Base-by-base conservation (phyloP, 345 rosid species). In the Anacardium occidentale region DNA sequence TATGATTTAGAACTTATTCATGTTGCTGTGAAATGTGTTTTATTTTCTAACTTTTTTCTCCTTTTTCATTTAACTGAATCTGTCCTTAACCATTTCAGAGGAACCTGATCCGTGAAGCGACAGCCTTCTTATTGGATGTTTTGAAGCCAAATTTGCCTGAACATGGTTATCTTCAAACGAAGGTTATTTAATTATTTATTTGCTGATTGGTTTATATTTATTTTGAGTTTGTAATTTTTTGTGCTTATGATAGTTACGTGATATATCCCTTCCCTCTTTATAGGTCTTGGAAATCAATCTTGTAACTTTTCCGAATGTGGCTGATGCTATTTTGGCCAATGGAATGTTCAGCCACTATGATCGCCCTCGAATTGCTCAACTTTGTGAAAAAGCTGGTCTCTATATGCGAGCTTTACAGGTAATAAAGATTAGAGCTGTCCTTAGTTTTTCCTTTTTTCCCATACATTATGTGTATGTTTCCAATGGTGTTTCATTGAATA, bases 381-480 rank as follows among this genome's bases (percentile, higher is more conserved):
- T 96, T 72, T 96, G 99, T 88, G 99, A 93, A 82, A 96, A 96
- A 82, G 98, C 99, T 79, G 97, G 99, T 73, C 94, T 96, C 68
- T 96, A 80, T 71, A 83, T 94, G 32, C 86, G 93, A 70, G 96
- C 99, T 62, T 73, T 95, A 82, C 97, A 93, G 84, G 99, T 95
- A 83, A 82, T 76, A 14, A n/a, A 29, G 55, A 48, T 71, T 59
- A 24, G 29, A 62, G 48, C 53, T 25, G 34, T 73, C 56, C 32
- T 57, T 50, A 42, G 55, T 73, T 71, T 13, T 18, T 34, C 58
- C 25, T 50, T 13, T 47, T 7, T 63, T 66, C 56, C 64, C 20
- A 53, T 63, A 10, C 15, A 40, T 50, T 56, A 42, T 61, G 52
- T 42, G 25, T 11, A 56, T 64, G 55, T 58, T 58, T 48, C 25